phyloP scores from a whole-genome alignment of 495 filamentous ascomycete genomes.

The Trichoderma orchidacearum region DNA sequence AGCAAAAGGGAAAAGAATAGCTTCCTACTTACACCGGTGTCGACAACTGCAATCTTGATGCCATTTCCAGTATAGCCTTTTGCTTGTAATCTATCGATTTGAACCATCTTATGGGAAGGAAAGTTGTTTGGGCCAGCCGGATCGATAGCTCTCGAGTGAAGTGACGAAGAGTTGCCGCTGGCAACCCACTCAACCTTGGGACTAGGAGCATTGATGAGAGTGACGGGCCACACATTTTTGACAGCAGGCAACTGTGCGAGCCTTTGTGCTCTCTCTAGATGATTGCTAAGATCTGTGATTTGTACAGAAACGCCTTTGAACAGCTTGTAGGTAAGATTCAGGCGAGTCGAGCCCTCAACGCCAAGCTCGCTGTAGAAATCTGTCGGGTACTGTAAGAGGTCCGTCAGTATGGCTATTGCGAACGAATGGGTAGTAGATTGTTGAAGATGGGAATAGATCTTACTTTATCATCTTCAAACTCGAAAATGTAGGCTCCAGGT shows the following conservation, averaged over 20 bases:
- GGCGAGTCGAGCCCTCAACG: constrained; percentile 25
- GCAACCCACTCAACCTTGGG: constrained; percentile 26
- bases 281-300: constrained; percentile 25
- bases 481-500: constrained; percentile 4
- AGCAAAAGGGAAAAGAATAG: background rate
- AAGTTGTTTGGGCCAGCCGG: constrained; percentile 22
- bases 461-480: constrained; percentile 5
- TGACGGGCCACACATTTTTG: constrained; percentile 33
- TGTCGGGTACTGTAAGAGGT: constrained; percentile 17
- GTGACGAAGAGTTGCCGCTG: constrained; percentile 11
- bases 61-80: constrained; percentile 28
- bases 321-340: constrained; percentile 28
- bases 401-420: background rate
- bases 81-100: constrained; percentile 32
- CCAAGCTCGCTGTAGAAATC: constrained; percentile 23
- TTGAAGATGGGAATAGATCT: background rate
- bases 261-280: constrained; percentile 22
- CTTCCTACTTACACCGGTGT: constrained; percentile 27
- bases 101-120: constrained; percentile 30
- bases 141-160: background rate
- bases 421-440: background rate
- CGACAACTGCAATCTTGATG: constrained; percentile 33
- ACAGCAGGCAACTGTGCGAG: constrained; percentile 25
- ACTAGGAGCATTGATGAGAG: constrained; percentile 24
- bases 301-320: constrained; percentile 36